phyloP scores from a whole-genome alignment of 805 yeast species.

The Pichia eremophila region DNA sequence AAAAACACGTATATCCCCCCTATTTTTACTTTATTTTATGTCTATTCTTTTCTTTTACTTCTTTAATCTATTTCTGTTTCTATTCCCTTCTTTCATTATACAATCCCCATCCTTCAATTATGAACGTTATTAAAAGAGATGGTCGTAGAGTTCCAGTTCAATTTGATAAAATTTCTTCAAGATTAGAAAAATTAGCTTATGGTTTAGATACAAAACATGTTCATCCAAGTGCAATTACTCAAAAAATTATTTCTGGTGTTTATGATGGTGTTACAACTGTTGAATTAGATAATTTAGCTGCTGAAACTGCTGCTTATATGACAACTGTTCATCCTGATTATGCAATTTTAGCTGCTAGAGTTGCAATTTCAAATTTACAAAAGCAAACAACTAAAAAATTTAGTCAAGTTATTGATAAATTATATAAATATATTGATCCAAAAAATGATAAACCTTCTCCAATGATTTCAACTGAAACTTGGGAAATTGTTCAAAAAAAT shows the following conservation, averaged over 20 bases:
- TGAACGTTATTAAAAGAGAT: conserved; percentile 87
- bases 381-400: conserved; percentile 81
- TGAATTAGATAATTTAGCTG: conserved; percentile 47
- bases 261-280: conserved; percentile 95
- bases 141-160: conserved; percentile 92
- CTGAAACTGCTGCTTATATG: conserved; percentile 92
- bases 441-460: conserved; percentile 59
- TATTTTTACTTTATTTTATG: no score
- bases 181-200: conserved; percentile 87
- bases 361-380: conserved; percentile 75
- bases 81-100: neutral
- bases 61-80: neutral
- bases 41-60: neutral
- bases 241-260: conserved; percentile 90
- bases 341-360: conserved; percentile 86
- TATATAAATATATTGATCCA: conserved; percentile 48
- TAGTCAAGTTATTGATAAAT: conserved; percentile 69
- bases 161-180: conserved; percentile 93
- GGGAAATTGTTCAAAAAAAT: conserved; percentile 39
- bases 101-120: conserved; percentile 18
- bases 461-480: conserved; percentile 36
- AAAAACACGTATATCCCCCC: no score
- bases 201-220: conserved; percentile 88
- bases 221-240: conserved; percentile 93
- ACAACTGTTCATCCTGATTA: conserved; percentile 93